phyloP scores from a whole-genome alignment of 345 rosid species.

The Turnera subulata region DNA sequence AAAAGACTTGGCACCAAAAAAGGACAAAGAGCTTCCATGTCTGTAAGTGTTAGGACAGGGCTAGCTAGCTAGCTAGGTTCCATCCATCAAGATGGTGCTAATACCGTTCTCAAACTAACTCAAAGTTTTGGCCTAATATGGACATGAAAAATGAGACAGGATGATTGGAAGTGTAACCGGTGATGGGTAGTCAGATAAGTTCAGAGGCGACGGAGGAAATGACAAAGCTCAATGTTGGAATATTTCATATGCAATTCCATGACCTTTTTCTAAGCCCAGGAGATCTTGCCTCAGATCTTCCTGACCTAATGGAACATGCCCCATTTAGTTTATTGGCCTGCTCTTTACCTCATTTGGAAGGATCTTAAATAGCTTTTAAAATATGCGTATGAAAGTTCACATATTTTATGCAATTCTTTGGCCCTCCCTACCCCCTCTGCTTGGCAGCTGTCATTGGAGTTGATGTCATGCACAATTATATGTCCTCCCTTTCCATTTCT shows the following conservation, averaged over 20 bases:
- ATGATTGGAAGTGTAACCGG: slow-evolving; percentile 19
- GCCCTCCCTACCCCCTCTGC: slow-evolving; percentile 44
- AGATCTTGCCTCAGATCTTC: slow-evolving; percentile 45
- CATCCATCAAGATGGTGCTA: slow-evolving; percentile 12
- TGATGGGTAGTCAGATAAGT: slow-evolving; percentile 19
- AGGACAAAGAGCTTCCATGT: slow-evolving; percentile 36
- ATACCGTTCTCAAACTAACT: slow-evolving; percentile 6
- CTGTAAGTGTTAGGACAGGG: slow-evolving; percentile 28
- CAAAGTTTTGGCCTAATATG: slow-evolving; percentile 10
- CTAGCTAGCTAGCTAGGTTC: slow-evolving; percentile 11
- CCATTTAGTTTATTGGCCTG: slow-evolving; percentile 16
- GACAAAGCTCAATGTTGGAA: slow-evolving; percentile 29
- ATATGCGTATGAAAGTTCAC: not conserved
- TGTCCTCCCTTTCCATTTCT: slow-evolving; percentile 24
- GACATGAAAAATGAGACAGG: slow-evolving; percentile 17
- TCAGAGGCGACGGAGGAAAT: slow-evolving; percentile 2
- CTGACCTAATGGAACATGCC: slow-evolving; percentile 43
- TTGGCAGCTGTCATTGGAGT: slow-evolving; percentile 47
- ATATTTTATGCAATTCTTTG: slow-evolving; percentile 9
- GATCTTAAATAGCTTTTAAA: slow-evolving; percentile 15
- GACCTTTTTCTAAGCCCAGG: slow-evolving; percentile 22
- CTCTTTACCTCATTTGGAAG: slow-evolving; percentile 28
- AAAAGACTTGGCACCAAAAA: slow-evolving; percentile 2
- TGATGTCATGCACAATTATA: slow-evolving; percentile 49
- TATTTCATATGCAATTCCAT: slow-evolving; percentile 29